Conservation (phyloP, 345 rosid species). For the Populus tremula region DNA sequence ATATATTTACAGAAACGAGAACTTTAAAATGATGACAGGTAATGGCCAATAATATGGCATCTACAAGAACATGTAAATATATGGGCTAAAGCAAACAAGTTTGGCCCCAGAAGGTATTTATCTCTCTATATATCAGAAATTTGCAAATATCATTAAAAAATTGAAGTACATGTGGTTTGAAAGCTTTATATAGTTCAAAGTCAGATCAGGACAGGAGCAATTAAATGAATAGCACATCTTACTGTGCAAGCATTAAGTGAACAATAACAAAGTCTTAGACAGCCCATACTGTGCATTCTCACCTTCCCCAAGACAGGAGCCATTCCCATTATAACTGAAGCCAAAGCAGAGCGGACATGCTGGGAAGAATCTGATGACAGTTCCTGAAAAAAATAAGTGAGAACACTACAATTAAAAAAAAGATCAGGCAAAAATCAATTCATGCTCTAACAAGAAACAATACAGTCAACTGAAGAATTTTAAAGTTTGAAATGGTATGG, state of each 20-base stretch:
- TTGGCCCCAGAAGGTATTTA: background rate
- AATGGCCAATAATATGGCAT: background rate
- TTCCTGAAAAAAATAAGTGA: slow-evolving; percentile 49
- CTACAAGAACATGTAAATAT: background rate
- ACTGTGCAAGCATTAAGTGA: background rate
- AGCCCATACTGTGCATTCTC: background rate
- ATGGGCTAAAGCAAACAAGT: background rate
- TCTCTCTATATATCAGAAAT: background rate
- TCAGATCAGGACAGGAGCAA: background rate
- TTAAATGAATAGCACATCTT: background rate
- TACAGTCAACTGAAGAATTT: background rate
- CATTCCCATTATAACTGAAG: slow-evolving; percentile 99
- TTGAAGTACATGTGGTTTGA: background rate
- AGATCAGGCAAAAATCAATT: background rate
- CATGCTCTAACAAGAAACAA: background rate
- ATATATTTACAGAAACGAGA: background rate
- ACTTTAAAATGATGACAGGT: no score
- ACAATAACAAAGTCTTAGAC: background rate
- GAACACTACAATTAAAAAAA: background rate
- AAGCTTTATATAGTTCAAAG: background rate
- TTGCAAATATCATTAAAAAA: background rate
- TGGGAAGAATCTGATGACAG: slow-evolving; percentile 95
- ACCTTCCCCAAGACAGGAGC: slow-evolving; percentile 83
- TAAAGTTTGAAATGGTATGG: background rate
- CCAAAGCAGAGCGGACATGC: slow-evolving; percentile 97